A percentile compares a stretch with the other conserved stretches of the same genome.
Evolutionary conservation across 1,139 yeast species (phyloP).

Genomic region (Geotrichum phurueaensis): DNA sequence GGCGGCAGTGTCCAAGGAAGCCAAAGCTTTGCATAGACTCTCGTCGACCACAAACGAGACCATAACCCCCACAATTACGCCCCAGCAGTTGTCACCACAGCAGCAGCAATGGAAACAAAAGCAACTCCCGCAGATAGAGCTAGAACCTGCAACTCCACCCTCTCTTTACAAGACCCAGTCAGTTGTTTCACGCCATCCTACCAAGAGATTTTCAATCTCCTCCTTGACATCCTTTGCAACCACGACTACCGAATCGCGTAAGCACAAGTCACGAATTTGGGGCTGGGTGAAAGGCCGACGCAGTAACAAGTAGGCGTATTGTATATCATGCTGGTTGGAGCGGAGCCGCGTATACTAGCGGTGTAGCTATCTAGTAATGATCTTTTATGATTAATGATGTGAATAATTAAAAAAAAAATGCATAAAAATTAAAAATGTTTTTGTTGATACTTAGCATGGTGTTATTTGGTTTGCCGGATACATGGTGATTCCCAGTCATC

Average conservation of each 20-base stretch:
- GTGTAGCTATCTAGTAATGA: not conserved
- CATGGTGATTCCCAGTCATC: too few relatives aligned
- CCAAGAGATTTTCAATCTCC: conserved; percentile 8
- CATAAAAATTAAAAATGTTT: not conserved
- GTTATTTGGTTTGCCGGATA: too few relatives aligned
- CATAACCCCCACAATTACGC: conserved; percentile 12
- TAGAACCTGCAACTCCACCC: not conserved
- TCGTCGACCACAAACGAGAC: conserved; percentile 15
- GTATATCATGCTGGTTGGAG: not conserved
- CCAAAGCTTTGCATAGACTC: conserved; percentile 5
- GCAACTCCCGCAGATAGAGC: not conserved
- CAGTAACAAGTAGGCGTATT: not conserved
- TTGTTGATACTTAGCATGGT: too few relatives aligned
- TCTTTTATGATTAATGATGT: not conserved
- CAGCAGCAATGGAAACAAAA: not conserved
- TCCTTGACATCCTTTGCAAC: conserved; percentile 8
- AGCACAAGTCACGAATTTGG: conserved; percentile 3
- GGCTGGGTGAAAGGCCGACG: conserved; percentile 11
- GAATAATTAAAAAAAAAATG: not conserved
- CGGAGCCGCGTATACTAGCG: not conserved
- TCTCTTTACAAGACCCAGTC: not conserved
- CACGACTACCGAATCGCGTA: not conserved
- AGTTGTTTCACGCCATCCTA: not conserved
- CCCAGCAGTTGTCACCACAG: not conserved
- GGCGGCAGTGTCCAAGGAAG: not conserved